Evolutionary conservation across 2,329 filamentous ascomycete species (phyloP).

Genomic region (Penicillium paneum): DNA sequence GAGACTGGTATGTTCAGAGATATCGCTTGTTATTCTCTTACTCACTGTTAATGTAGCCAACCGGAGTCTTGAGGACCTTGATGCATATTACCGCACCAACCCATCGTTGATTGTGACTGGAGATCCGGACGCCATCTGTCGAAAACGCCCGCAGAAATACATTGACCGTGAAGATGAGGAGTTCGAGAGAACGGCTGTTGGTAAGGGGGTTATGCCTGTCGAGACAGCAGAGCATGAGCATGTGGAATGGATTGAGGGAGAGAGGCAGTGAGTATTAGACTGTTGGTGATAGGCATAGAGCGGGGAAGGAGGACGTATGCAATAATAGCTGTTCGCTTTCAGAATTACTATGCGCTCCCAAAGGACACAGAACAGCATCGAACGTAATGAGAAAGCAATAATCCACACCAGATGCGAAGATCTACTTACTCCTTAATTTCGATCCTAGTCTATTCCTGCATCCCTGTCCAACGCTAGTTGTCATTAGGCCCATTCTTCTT

Average conservation of each 20-base stretch:
- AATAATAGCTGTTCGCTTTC: too few species aligned
- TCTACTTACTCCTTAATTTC: too few species aligned
- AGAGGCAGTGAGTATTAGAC: neutral
- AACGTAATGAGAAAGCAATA: too few species aligned
- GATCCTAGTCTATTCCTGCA: neutral
- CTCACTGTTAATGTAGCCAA: slow-evolving; percentile 8
- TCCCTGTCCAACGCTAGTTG: neutral
- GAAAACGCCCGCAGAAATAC: slow-evolving; percentile 47
- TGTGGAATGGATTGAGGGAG: neutral
- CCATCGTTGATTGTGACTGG: slow-evolving; percentile 45
- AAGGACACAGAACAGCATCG: too few species aligned
- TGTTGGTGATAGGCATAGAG: neutral
- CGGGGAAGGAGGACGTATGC: too few species aligned
- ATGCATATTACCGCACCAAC: slow-evolving; percentile 34
- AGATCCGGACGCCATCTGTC: slow-evolving; percentile 47
- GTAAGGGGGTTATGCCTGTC: neutral
- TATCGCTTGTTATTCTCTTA: neutral
- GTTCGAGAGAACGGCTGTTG: slow-evolving; percentile 9
- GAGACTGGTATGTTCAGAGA: slow-evolving; percentile 15
- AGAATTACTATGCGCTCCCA: too few species aligned
- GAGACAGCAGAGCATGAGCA: neutral
- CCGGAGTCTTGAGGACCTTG: slow-evolving; percentile 28
- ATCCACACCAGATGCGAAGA: too few species aligned
- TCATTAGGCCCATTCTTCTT: neutral
- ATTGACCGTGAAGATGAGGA: slow-evolving; percentile 46